Evolutionary conservation across 2,329 filamentous ascomycete species (phyloP).

Genomic region (Botrytis fragariae): DNA sequence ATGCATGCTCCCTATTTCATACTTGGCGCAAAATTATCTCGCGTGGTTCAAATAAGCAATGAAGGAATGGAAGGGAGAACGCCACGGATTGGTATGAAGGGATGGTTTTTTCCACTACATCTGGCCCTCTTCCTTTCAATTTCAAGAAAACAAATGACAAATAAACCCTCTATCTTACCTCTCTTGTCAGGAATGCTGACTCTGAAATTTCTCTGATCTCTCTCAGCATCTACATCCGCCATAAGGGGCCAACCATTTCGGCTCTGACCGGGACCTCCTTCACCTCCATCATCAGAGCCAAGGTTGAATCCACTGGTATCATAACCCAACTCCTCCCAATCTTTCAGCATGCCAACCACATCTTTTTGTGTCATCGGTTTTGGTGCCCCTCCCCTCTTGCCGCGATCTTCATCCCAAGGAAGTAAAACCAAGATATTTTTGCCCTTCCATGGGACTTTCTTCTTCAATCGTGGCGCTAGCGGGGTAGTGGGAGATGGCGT

Average conservation of each 20-base stretch:
- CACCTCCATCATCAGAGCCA: constrained; percentile 41
- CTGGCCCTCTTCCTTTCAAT: background rate
- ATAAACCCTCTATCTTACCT: constrained; percentile 30
- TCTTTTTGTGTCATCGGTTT: constrained; percentile 55
- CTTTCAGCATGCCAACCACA: constrained; percentile 59
- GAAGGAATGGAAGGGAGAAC: constrained; percentile 6
- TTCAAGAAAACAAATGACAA: background rate
- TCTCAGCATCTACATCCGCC: constrained; percentile 56
- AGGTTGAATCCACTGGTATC: constrained; percentile 67
- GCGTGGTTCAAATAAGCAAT: constrained; percentile 10
- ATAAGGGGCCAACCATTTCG: constrained; percentile 65
- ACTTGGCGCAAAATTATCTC: background rate
- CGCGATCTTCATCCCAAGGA: constrained; percentile 65
- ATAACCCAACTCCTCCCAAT: constrained; percentile 70
- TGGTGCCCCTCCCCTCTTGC: constrained; percentile 53
- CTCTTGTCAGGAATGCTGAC: constrained; percentile 61
- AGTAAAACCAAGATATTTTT: constrained; percentile 71
- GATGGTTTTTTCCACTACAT: background rate
- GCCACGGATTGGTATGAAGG: background rate
- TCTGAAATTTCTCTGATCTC: constrained; percentile 51
- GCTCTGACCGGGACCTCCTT: constrained; percentile 51
- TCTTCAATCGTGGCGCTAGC: constrained; percentile 59
- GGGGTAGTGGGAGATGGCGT: constrained; percentile 36
- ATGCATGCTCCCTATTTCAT: background rate
- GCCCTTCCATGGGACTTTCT: constrained; percentile 71